Base-by-base conservation (phyloP, 1,284 basidiomycete species). In the Rhizopogon parksii region DNA sequence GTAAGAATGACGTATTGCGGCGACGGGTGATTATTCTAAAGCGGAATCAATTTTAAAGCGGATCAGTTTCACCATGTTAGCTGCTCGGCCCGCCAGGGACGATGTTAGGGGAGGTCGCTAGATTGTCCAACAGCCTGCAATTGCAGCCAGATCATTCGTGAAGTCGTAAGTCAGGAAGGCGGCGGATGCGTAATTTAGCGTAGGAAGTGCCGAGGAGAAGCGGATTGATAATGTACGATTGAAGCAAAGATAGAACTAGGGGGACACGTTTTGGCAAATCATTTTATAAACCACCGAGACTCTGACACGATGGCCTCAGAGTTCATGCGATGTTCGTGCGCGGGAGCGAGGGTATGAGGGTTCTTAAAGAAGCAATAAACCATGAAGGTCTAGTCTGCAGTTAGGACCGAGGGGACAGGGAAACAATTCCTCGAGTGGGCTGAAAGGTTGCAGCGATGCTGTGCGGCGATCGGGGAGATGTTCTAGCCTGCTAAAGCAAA, bases 261-360 rank as follows among this genome's bases (percentile, higher is more conserved):
- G 46, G 40, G 39, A 14, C 43, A 30, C 34, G 30, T 43, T 58
- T 36, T 51, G 17, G 47, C 45, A 30, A 52, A 15, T 50, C 12
- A 19, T 43, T 17, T 50, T 53, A 35, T 45, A 40, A 49, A 50
- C 40, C 46, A 46, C 59, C 49, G 47, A 54, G 48, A 34, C 51
- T 53, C 62, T 49, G 55, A 62, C 53, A 51, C 49, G 54, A 53
- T 40, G 49, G 2, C 40, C 51, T 51, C 54, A 54, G 52, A 53
- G 17, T 46, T 46, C 42, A 34, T 47, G 37, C 53, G 43, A 38
- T 9, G 36, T 53, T 58, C 36, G 21, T 37, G 52, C 53, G 55
- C 8, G 46, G 59, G 62, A 59, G 57, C 51, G 52, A 56, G 50
- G 17, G 40, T 46, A 56, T 56, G 53, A 53, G 36, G 59, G 53